A percentile compares a stretch with the other conserved stretches of the same genome.
Evolutionary conservation across 2,329 filamentous ascomycete genomes (phyloP).

Genomic region (Colletotrichum eremochloae): DNA sequence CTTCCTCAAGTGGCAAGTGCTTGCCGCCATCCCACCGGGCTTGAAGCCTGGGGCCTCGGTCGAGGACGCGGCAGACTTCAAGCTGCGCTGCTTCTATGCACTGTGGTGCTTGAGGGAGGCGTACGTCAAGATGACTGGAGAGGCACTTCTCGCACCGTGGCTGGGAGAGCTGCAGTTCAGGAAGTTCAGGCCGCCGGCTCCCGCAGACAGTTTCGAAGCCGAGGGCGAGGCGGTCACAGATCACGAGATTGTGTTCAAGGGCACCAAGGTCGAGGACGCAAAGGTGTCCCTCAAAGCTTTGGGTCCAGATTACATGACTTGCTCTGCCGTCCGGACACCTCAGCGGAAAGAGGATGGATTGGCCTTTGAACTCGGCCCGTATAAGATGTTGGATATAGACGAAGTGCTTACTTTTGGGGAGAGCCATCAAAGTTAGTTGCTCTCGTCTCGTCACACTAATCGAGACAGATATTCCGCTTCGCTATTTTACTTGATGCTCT

Average conservation of each 20-base stretch:
- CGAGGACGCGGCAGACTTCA: conserved; percentile 66
- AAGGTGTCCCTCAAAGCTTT: conserved; percentile 60
- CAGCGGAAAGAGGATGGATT: conserved; percentile 54
- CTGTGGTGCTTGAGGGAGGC: conserved; percentile 86
- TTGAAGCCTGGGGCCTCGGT: conserved; percentile 46
- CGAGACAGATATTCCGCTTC: neutral
- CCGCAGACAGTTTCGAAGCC: conserved; percentile 50
- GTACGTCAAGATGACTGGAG: conserved; percentile 86
- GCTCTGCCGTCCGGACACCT: conserved; percentile 63
- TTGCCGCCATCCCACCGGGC: conserved; percentile 45
- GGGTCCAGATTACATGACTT: conserved; percentile 67
- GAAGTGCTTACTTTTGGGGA: conserved; percentile 62
- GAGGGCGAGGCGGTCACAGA: conserved; percentile 51
- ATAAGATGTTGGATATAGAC: conserved; percentile 59
- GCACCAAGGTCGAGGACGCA: conserved; percentile 55
- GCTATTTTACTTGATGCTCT: neutral
- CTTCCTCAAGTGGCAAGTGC: conserved; percentile 68
- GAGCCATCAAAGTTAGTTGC: conserved; percentile 33
- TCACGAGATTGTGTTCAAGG: conserved; percentile 57
- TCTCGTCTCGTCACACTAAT: neutral
- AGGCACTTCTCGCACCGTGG: conserved; percentile 82
- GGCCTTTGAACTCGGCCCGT: conserved; percentile 56
- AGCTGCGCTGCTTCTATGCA: conserved; percentile 79
- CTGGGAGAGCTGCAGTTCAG: conserved; percentile 78
- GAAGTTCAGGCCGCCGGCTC: conserved; percentile 68